Base-by-base conservation (phyloP, 805 yeast species). In the Spathaspora sp. region DNA sequence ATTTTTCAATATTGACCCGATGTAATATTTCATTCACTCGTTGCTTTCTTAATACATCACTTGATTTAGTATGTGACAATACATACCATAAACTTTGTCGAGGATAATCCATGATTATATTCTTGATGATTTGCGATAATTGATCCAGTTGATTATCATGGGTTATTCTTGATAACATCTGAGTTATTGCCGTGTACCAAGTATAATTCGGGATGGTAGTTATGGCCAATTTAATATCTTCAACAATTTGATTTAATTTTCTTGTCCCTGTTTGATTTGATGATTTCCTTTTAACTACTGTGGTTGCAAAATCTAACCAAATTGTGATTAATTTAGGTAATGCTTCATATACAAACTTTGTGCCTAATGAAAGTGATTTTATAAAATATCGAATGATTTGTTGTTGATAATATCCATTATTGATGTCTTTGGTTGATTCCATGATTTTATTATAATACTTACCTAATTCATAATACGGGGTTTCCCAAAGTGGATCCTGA, bases 141-240 rank as follows among this genome's bases (percentile, higher is more conserved):
- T 84, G 67, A 1, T 75, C 76, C 28, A 0, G 74, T 71, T 1
- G 68, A 55, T 86, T 84, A 0, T 78, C 70, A 59, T 89, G 94
- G 1, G 81, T 73, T 52, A 92, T 75, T 59, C 98, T 77, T 0
- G 97, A 90, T 5, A 93, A 70, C 35, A 94, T 64, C 63, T 94
- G 98, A 0, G 97, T 88, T 18, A 93, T 72, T 0, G 90, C 96
- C 0, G 91, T 78, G 63, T 87, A 93, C 88, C 97, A 90, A 66
- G 68, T 73, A 53, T 71, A 72, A 3, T 38, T 75, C 64, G 57
- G 91, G 81, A 62, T 85, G 64, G 52, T 64, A 58, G 49, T 69
- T 8, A 76, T 61, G 5, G 80, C 74, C 20, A 72, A 72, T 5
- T 70, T 68, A 19, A 86, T 70, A 48, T 76, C 79, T 23, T 73